Percentiles rank a stretch among this genome's conserved stretches.
These are phyloP conservation scores for Crucihimalaya himalaica DNA, from an alignment of 345 rosid genomes.

Conservation along the genomic window DNA sequence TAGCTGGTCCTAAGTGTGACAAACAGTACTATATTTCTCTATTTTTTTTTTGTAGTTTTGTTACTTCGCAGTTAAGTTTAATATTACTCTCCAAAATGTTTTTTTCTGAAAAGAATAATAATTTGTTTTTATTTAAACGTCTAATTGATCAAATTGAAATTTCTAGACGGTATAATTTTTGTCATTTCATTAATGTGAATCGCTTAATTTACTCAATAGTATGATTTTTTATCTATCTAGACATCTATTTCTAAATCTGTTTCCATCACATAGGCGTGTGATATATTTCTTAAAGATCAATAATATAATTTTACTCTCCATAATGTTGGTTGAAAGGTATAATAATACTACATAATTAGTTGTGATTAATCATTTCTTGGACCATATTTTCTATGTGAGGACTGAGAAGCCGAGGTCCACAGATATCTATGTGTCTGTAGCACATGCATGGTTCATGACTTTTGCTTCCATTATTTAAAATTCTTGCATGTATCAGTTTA, in stretches of 20 bases:
- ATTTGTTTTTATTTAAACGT: too few relatives aligned
- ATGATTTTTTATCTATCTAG: too few relatives aligned
- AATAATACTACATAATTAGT: background rate
- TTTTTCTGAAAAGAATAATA: too few relatives aligned
- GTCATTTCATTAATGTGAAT: too few relatives aligned
- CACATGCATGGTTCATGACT: slow-evolving; percentile 21
- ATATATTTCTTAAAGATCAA: too few relatives aligned
- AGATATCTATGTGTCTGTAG: background rate
- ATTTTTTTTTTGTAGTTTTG: background rate
- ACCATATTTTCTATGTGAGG: background rate
- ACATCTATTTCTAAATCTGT: too few relatives aligned
- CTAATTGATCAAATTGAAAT: too few relatives aligned
- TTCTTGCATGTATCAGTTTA: background rate
- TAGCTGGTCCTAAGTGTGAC: background rate
- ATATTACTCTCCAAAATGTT: background rate
- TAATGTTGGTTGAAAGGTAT: background rate
- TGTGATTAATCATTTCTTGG: slow-evolving; percentile 16
- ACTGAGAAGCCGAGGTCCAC: background rate
- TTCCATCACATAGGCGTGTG: too few relatives aligned
- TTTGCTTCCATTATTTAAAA: background rate
- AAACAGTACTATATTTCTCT: background rate
- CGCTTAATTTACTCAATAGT: too few relatives aligned
- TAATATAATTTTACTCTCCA: background rate
- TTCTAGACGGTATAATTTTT: too few relatives aligned
- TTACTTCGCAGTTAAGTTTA: background rate